phyloP scores from a whole-genome alignment of 2,329 filamentous ascomycete genomes.

The Huntiella moniliformis region DNA sequence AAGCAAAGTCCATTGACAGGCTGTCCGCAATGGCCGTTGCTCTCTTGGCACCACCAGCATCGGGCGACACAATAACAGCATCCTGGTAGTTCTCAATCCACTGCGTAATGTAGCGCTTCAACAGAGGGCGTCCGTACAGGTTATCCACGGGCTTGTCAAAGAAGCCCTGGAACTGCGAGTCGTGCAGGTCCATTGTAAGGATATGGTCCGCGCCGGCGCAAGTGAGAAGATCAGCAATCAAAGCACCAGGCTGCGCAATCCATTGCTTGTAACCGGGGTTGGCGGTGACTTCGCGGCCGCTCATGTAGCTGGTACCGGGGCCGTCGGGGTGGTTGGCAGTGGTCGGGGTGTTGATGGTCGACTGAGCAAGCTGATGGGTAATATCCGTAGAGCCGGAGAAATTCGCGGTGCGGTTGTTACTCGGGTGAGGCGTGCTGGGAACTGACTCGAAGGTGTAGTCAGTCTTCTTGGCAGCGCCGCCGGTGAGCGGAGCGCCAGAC shows the following conservation, averaged over 20 bases:
- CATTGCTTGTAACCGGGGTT: conserved; percentile 95
- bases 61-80: conserved; percentile 84
- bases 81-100: conserved; percentile 71
- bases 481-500: conserved; percentile 63
- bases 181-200: conserved; percentile 92
- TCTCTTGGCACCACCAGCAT: conserved; percentile 90
- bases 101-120: conserved; percentile 54
- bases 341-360: conserved; percentile 40
- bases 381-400: conserved; percentile 47
- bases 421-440: conserved; percentile 65
- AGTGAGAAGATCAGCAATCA: conserved; percentile 84
- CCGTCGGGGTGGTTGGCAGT: conserved; percentile 19
- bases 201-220: conserved; percentile 91
- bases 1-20: conserved; percentile 82
- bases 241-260: conserved; percentile 91
- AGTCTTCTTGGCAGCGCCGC: conserved; percentile 35
- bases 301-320: conserved; percentile 12
- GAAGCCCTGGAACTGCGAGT: conserved; percentile 88
- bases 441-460: conserved; percentile 84
- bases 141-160: conserved; percentile 99
- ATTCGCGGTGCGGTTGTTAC: conserved; percentile 45
- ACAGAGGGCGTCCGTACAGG: conserved; percentile 64
- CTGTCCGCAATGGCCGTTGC: conserved; percentile 89
- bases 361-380: conserved; percentile 53
- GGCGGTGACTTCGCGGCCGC: conserved; percentile 40